phyloP scores from a whole-genome alignment of 2,329 filamentous ascomycete genomes.

The Myriosclerotinia scirpicola region DNA sequence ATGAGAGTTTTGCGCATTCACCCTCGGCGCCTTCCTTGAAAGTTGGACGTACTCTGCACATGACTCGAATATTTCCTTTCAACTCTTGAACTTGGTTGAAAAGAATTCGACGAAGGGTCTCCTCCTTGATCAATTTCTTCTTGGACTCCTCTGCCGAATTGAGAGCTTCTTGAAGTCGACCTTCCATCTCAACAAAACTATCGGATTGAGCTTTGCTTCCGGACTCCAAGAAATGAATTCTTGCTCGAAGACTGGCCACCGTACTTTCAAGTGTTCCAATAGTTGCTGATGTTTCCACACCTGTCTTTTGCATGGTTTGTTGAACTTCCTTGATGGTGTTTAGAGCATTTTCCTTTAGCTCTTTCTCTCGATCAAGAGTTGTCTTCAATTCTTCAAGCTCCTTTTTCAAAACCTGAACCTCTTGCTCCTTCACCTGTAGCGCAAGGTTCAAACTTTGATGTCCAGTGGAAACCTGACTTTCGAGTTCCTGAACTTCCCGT shows the following conservation, averaged over 20 bases:
- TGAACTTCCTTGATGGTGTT: slow-evolving; percentile 52
- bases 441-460: slow-evolving; percentile 40
- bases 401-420: slow-evolving; percentile 51
- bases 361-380: slow-evolving; percentile 63
- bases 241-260: slow-evolving; percentile 72
- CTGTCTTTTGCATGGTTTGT: slow-evolving; percentile 44
- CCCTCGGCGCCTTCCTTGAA: slow-evolving; percentile 57
- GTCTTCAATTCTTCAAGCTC: slow-evolving; percentile 49
- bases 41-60: slow-evolving; percentile 87
- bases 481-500: slow-evolving; percentile 66
- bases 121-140: slow-evolving; percentile 84
- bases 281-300: slow-evolving; percentile 60
- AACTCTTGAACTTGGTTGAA: slow-evolving; percentile 98
- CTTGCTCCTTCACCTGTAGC: slow-evolving; percentile 50
- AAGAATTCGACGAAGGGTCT: slow-evolving; percentile 83
- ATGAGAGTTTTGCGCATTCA: slow-evolving; percentile 70
- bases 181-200: slow-evolving; percentile 78
- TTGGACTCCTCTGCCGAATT: slow-evolving; percentile 67
- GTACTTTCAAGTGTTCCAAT: slow-evolving; percentile 71
- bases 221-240: slow-evolving; percentile 86
- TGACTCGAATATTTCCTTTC: slow-evolving; percentile 97
- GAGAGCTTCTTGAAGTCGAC: slow-evolving; percentile 75
- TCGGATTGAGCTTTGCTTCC: slow-evolving; percentile 87
- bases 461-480: slow-evolving; percentile 51
- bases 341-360: slow-evolving; percentile 41